phyloP scores from a whole-genome alignment of 2,329 filamentous ascomycete genomes.

The Xylariaceae sp. region DNA sequence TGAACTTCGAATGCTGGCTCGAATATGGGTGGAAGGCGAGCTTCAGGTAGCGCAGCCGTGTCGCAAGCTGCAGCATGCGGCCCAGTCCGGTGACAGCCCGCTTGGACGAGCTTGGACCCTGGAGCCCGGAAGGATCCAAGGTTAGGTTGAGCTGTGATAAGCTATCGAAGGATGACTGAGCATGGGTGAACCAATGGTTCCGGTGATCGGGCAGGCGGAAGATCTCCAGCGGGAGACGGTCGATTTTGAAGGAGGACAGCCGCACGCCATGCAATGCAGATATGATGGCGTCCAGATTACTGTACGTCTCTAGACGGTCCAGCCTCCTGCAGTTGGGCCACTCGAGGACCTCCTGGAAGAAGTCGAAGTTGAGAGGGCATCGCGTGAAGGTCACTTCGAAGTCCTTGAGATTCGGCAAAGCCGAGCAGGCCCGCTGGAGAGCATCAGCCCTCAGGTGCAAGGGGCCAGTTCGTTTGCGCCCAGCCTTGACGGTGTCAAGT shows the following conservation, averaged over 20 bases:
- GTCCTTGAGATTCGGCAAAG: constrained; percentile 31
- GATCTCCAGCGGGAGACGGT: constrained; percentile 36
- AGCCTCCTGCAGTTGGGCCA: constrained; percentile 32
- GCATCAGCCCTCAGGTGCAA: constrained; percentile 29
- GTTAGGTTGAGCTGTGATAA: constrained; percentile 32
- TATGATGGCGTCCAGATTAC: constrained; percentile 32
- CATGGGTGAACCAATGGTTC: constrained; percentile 34
- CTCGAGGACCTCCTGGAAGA: constrained; percentile 30
- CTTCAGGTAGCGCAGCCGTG: constrained; percentile 29
- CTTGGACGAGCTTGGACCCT: constrained; percentile 29
- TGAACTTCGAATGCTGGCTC: constrained; percentile 31
- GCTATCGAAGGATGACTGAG: constrained; percentile 30
- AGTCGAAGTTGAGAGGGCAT: constrained; percentile 31
- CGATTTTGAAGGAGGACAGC: constrained; percentile 31
- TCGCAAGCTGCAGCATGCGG: constrained; percentile 32
- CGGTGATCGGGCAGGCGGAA: constrained; percentile 30
- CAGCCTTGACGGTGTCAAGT: constrained; percentile 29
- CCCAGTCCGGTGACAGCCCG: constrained; percentile 36
- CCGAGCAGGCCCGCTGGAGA: constrained; percentile 31
- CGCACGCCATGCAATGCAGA: constrained; percentile 29
- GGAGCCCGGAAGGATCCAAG: constrained; percentile 31
- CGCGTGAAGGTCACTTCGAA: constrained; percentile 34
- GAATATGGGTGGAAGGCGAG: constrained; percentile 35
- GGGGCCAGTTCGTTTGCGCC: constrained; percentile 25
- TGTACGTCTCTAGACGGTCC: constrained; percentile 29